Base-by-base conservation (phyloP, 225 moss, liverwort and hornwort genomes). In the Asterella californica region DNA sequence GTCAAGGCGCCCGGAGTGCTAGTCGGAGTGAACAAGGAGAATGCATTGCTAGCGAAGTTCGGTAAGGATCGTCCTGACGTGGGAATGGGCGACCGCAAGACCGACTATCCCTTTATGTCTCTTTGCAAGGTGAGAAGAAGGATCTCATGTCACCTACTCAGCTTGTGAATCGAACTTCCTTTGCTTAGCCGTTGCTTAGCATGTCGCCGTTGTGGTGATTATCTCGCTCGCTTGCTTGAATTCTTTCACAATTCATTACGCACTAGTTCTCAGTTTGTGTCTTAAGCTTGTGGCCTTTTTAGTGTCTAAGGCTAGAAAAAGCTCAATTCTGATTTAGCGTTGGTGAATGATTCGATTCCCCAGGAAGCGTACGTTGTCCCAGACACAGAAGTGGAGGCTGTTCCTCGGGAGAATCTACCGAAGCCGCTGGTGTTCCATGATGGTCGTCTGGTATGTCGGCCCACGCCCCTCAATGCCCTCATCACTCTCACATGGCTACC, bases 1-100 rank as follows among this genome's bases (percentile, higher is more conserved):
- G 30, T 92, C 7, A 83, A 66, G 47, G 81, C 84, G 22, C 94
- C 92, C 0, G 96, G 96, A 0, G 90, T 96, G 77, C 75, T 96
- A 38, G 91, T 92, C 0, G 96, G 92, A 0, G 88, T 48, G 25
- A 89, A 84, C 15, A 87, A 87, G 70, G 62, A 38, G 22, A 82
- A 75, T 48, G 82, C 87, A 12, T n/a, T 87, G 78, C 33, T 61
- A 21, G 37, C 27, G 21, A 82, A 72, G 67, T 87, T 87, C 32
- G 80, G 73, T 10, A 82, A 80, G 2, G 54, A 77, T 10, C 59
- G 69, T 29, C 88, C 88, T 3, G 83, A 88, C 54, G 83, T 88
- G 30, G 88, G 86, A 33, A 80, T 88, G 82, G 88, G 88, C 22
- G 88, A 88, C 74, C 84, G 88, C 9, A 71, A 82, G 63, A 86